These are phyloP conservation scores for Candida neerlandica DNA, from an alignment of 1,139 yeast genomes.

Conservation along the genomic window DNA sequence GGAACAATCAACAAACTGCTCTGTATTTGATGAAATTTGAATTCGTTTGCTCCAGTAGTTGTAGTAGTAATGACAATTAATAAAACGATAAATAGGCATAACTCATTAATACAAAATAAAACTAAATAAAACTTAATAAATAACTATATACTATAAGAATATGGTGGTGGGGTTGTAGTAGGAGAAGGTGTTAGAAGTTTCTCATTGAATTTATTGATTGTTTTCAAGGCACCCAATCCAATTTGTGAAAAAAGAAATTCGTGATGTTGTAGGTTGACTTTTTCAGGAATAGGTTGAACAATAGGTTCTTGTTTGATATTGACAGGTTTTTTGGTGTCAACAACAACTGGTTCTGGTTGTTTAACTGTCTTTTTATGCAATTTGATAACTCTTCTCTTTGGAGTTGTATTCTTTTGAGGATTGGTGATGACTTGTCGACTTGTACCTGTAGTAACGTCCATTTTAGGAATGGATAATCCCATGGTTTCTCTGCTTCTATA, in stretches of 20 bases:
- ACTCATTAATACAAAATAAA: constrained; percentile 2
- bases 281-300: background rate
- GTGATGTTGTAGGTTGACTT: background rate
- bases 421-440: constrained; percentile 1
- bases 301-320: background rate
- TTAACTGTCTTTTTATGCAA: constrained; percentile 25
- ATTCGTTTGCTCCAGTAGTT: background rate
- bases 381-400: constrained; percentile 52
- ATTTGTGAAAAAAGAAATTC: constrained; percentile 1
- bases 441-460: constrained; percentile 37
- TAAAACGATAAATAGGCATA: background rate
- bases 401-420: constrained; percentile 28
- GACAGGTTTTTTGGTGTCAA: background rate
- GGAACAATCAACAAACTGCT: background rate
- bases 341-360: background rate
- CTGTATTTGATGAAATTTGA: no score
- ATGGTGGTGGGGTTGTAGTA: constrained; percentile 1
- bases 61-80: background rate
- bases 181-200: background rate
- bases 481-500: constrained; percentile 2
- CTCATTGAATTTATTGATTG: constrained; percentile 1
- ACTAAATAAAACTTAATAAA: background rate
- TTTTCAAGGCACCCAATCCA: constrained; percentile 2
- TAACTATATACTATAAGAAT: constrained; percentile 1
- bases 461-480: constrained; percentile 15